Evolutionary conservation across 169 alveolate genomes (phyloP), one percentile per base, ranked within the genome.

Genomic region (Cyclospora cayetanensis): DNA sequence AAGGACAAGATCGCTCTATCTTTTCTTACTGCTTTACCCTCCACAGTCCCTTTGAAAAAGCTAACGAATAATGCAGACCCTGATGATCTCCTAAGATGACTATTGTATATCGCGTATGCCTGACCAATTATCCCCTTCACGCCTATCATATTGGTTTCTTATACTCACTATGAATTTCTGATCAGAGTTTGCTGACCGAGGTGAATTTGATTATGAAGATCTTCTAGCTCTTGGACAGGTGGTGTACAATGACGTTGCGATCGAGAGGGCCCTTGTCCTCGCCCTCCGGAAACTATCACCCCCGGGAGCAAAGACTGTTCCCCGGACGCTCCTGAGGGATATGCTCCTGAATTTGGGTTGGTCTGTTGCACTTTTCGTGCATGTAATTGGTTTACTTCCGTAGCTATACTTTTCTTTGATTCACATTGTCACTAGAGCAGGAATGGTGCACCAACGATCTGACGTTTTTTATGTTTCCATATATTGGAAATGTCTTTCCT

Each of bases 181-280:
- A 37, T 42, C 89, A 88, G 93, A 88, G 52, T 63, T n/a, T 46
- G 85, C 65, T 11, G 93, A 88, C 31, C 34, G 94, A 1, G 92
- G 92, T 25, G 92, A 91, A 31, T 91, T 91, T 35, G 77, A 91
- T 29, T 91, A 39, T 39, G 94, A 91, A 68, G 94, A 91, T 65
- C 76, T 91, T 25, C 41, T 91, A 74, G 29, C 46, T 46, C 50
- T 91, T 31, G 94, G 90, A 0, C 87, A 83, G 22, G 94, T 91
- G 31, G 92, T 91, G 25, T 91, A 91, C 66, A 91, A 91, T 60
- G 94, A 91, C 65, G 92, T 85, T 20, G 90, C 90, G 34, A 91
- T 91, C 31, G 94, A 91, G 86, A 39, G 90, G 18, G 91, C 90
- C 42, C 85, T 91, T n/a, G 82, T 91, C 34, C 22, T 63, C 2